Percentiles rank a stretch among this genome's conserved stretches.
phyloP scores from a whole-genome alignment of 108 stramenopile genomes.

The Schizochytrium sp. region DNA sequence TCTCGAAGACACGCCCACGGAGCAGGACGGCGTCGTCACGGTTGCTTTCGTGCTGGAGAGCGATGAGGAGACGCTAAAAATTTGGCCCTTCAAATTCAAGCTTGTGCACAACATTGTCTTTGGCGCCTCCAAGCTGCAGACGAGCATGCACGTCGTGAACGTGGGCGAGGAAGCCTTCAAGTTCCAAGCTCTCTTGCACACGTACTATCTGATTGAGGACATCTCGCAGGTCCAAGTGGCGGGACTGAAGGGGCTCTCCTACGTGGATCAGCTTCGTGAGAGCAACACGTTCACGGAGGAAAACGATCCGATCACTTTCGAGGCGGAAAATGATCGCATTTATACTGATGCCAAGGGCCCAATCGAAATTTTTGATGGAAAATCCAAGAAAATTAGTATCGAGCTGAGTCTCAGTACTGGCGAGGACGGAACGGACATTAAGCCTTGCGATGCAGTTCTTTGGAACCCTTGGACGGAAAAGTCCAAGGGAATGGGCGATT shows the following conservation, averaged over 20 bases:
- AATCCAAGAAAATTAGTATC: not conserved
- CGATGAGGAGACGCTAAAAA: constrained; percentile 28
- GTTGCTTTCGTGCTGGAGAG: constrained; percentile 12
- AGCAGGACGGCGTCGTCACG: not conserved
- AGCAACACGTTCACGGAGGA: not conserved
- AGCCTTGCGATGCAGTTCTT: constrained; percentile 31
- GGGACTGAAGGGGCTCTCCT: constrained; percentile 32
- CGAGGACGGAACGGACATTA: not conserved
- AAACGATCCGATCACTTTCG: not conserved
- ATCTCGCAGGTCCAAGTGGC: constrained; percentile 18
- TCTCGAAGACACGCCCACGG: not conserved
- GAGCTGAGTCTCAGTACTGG: not conserved
- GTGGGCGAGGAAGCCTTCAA: constrained; percentile 32
- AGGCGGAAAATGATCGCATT: constrained; percentile 17
- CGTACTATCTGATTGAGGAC: constrained; percentile 36
- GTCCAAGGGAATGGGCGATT: constrained; percentile 31
- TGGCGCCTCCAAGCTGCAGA: constrained; percentile 15
- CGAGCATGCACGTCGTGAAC: constrained; percentile 32
- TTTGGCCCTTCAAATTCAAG: constrained; percentile 14
- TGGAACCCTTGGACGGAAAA: constrained; percentile 53
- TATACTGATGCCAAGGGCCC: not conserved
- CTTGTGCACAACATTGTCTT: constrained; percentile 38
- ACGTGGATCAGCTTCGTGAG: constrained; percentile 32
- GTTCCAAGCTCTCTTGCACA: constrained; percentile 43
- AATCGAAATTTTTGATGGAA: not conserved